Conservation (phyloP, 257 asterid genomes). For the Plantago major region DNA sequence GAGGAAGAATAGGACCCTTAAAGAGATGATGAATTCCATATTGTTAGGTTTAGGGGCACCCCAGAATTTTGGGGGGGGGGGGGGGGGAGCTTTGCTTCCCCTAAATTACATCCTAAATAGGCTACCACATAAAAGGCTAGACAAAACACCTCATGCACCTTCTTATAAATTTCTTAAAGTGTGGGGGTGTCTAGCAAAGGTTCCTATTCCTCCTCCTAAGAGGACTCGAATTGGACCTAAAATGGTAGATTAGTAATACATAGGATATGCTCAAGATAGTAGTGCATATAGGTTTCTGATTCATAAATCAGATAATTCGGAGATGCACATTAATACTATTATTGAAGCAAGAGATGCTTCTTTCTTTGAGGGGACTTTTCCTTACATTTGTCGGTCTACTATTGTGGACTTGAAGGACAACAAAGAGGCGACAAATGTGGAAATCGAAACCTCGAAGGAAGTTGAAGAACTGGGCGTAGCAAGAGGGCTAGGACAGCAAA, state of each 20-base stretch:
- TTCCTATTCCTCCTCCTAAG: not conserved
- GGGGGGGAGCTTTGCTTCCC: not conserved
- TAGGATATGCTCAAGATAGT: no score
- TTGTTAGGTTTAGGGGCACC: not conserved
- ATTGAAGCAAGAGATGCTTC: not conserved
- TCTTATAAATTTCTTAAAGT: not conserved
- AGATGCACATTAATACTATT: not conserved
- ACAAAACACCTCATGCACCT: constrained; percentile 1
- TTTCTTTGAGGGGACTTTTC: not conserved
- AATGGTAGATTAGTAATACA: not conserved
- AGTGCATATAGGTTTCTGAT: no score
- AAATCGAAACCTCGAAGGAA: no score
- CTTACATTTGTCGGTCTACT: not conserved
- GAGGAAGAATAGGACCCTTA: not conserved
- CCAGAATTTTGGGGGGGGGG: constrained; percentile 4
- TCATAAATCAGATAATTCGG: no score
- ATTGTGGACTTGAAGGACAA: no score
- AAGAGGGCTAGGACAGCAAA: not conserved
- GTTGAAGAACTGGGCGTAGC: no score
- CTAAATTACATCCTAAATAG: not conserved
- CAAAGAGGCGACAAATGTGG: no score
- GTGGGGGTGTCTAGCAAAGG: constrained; percentile 2
- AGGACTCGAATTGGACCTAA: not conserved
- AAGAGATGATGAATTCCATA: not conserved
- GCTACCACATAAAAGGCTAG: not conserved